Evolutionary conservation across 2,329 filamentous ascomycete genomes (phyloP), one percentile per base, ranked within the genome.

Genomic region (Colletotrichum tropicale): DNA sequence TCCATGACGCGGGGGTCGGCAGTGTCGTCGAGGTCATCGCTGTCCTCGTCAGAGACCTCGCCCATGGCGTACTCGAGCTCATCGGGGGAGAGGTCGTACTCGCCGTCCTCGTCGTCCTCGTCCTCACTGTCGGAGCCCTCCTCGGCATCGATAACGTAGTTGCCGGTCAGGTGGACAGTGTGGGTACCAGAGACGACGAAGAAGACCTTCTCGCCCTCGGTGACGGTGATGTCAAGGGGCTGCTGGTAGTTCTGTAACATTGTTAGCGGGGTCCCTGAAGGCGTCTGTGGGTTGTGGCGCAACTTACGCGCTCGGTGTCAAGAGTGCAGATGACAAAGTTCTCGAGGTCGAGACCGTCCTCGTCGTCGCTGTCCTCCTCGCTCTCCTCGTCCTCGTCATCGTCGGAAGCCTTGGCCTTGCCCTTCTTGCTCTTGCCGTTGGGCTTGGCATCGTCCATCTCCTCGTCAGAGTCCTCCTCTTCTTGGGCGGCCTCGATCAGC

Each of bases 321-420:
- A 99, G 92, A 77, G 97, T 99, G 92, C 97, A 99, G 81, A 99
- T 88, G 80, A 98, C 96, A 81, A 95, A 95, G 88, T 98, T 95
- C 85, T 98, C 95, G 69, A 96, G 88, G 82, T 95, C 92, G 69
- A 91, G 86, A 30, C 90, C 91, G 70, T 94, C 91, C 36, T 92
- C 91, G 10, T 91, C 89, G 3, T 88, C 88, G 5, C 88, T 88
- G 5, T 87, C 80, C 2, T 82, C 80, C 4, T 91, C 90, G 5
- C 90, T 89, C 62, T 90, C 88, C 64, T 92, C 89, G 15, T 91
- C 90, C n/a, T 91, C 89, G n/a, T 91, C 89, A 36, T 90, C 88
- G 48, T 88, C 87, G 64, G 88, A 89, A 77, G 92, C 93, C 82
- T 93, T 93, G 78, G 91, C 93, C 86, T 94, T 95, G 80, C 90